These are phyloP conservation scores for Phytophthora agathidicida DNA, from an alignment of 352 stramenopile species.

Conservation along the genomic window DNA sequence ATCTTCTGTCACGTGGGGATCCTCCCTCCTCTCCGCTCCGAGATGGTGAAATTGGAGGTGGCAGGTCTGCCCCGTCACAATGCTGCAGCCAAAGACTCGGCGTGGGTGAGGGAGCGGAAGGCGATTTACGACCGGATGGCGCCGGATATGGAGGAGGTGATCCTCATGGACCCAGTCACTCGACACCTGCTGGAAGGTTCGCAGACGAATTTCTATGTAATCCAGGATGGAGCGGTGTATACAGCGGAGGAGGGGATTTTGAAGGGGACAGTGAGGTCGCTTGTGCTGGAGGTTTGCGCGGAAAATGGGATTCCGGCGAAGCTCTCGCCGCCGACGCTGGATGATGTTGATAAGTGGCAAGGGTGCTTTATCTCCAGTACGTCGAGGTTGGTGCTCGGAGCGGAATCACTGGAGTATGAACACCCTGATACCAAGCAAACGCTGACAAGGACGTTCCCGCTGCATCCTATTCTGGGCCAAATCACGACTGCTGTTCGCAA, in stretches of 20 bases:
- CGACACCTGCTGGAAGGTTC: conserved; percentile 72
- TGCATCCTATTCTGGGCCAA: conserved; percentile 47
- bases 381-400: conserved; percentile 75
- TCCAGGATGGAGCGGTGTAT: conserved; percentile 58
- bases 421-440: conserved; percentile 36
- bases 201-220: conserved; percentile 86
- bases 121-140: conserved; percentile 75
- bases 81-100: conserved; percentile 75
- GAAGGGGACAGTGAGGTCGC: conserved; percentile 74
- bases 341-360: conserved; percentile 67
- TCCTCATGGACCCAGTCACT: conserved; percentile 80
- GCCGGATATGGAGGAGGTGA: conserved; percentile 76
- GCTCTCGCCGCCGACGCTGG: conserved; percentile 55
- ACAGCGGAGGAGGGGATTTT: conserved; percentile 78
- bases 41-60: conserved; percentile 75
- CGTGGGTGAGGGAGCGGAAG: conserved; percentile 78
- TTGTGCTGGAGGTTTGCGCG: conserved; percentile 73
- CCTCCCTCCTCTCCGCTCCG: conserved; percentile 59
- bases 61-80: conserved; percentile 75
- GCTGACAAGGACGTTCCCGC: conserved; percentile 37
- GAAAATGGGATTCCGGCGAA: conserved; percentile 60
- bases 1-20: conserved; percentile 80
- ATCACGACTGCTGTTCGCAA: conserved; percentile 52
- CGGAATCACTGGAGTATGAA: conserved; percentile 55
- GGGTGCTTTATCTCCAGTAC: conserved; percentile 87